phyloP scores from a whole-genome alignment of 768 basidiomycete species.

The Boletus pseudo-olivaceus region DNA sequence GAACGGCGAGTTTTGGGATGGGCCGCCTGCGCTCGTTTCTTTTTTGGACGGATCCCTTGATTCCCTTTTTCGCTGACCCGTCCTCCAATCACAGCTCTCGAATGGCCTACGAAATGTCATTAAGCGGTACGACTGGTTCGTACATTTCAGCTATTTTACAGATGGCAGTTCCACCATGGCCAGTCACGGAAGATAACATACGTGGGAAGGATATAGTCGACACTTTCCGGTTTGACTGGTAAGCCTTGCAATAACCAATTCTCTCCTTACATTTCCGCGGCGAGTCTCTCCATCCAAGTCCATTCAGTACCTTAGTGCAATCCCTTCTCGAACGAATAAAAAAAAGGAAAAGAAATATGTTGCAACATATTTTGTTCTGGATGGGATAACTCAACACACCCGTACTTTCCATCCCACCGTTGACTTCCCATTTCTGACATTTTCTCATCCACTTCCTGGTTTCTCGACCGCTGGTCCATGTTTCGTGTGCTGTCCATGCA shows the following conservation, averaged over 20 bases:
- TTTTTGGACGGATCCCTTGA: too few species aligned
- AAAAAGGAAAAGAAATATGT: slow-evolving; percentile 7
- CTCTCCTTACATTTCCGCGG: too few species aligned
- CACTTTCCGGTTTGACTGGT: slow-evolving; percentile 25
- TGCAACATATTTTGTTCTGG: slow-evolving; percentile 27
- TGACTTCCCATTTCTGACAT: neutral
- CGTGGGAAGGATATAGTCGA: slow-evolving; percentile 22
- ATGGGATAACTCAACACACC: slow-evolving; percentile 27
- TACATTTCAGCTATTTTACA: too few species aligned
- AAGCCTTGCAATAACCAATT: slow-evolving; percentile 7
- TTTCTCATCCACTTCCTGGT: neutral
- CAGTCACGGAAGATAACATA: slow-evolving; percentile 1
- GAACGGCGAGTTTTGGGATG: too few species aligned
- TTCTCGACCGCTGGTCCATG: neutral
- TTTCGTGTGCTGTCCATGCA: neutral
- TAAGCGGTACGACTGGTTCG: too few species aligned
- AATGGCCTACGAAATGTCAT: too few species aligned
- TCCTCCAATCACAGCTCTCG: too few species aligned
- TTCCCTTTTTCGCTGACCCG: too few species aligned
- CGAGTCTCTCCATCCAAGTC: too few species aligned
- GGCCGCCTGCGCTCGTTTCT: too few species aligned
- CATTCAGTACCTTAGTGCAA: neutral
- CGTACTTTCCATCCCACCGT: slow-evolving; percentile 10
- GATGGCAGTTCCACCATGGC: too few species aligned
- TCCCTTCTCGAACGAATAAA: neutral